Evolutionary conservation across 768 basidiomycete genomes (phyloP), one percentile per base, ranked within the genome.

Genomic region (Trametes cubensis): DNA sequence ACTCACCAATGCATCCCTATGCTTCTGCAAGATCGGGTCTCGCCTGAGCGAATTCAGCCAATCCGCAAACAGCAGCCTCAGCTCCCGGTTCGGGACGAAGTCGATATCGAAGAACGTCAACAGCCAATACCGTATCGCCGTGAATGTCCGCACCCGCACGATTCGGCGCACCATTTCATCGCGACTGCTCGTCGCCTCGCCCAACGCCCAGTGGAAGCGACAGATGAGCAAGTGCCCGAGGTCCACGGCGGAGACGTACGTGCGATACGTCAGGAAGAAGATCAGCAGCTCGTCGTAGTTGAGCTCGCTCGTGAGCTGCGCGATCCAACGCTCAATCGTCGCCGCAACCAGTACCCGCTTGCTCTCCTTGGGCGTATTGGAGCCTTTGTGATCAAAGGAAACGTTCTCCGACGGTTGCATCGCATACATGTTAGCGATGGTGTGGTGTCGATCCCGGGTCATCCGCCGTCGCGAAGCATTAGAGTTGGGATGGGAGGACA

Each of bases 241-340:
- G 69, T 94, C 92, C 58, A 89, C 79, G 2, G 90, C 85, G 55
- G 81, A 81, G 71, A 95, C 82, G 73, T 94, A 95, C 46, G 90
- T 85, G 58, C 94, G 86, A 71, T 94, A 97, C 2, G 94, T 95
- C 72, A 96, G 82, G 82, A 97, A 94, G 72, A 95, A 95, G 68
- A 91, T 87, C 59, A 94, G 81, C 28, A 95, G 80, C 67, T 94
- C 91, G 71, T 94, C 93, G 60, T 92, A 91, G 73, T 90, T 86
- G 68, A 94, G 78, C 67, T 90, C 87, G 67, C 88, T 90, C 30
- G 95, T 95, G 51, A 96, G 77, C 69, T 96, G 92, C 0, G 92
- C 93, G 57, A 97, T 88, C 92, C 92, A 94, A 0, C 94, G 87
- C 72, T 95, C 94, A 68, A 95, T 92, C 3, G 92, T 94, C 4